Evolutionary conservation across 2,329 filamentous ascomycete genomes (phyloP), one percentile per base, ranked within the genome.

Genomic region (Fusarium nisikadoi): DNA sequence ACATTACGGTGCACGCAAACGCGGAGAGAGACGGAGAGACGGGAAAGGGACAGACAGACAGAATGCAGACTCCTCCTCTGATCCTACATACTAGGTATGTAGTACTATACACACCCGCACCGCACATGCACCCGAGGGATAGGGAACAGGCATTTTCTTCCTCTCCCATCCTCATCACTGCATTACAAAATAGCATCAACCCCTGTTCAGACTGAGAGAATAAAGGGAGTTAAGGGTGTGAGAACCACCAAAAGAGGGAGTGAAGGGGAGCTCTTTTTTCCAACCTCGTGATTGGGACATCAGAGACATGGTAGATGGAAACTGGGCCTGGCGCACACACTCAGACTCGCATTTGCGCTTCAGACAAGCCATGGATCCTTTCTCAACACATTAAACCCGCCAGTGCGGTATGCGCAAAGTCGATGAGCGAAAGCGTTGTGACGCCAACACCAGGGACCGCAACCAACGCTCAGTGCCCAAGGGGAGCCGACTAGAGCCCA

Each of bases 251-350:
- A 60, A 60, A 60, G 38, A 60, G 55, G 65, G 65, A 72, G 69
- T 70, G 60, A 72, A 65, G 59, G 41, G 41, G n/a, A 43, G 46
- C 43, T 46, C 39, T 62, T 50, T 50, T 52, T 56, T 50, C 23
- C 45, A 53, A 50, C 52, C 55, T 63, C 70, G 46, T 73, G 71
- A 73, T 73, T 73, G 71, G 71, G 53, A 70, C 54, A 74, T 73
- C 63, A 68, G 65, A 68, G 62, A 75, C 67, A 63, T 60, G 58
- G 65, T 70, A 76, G 72, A 76, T 73, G 70, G 70, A 64, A 76
- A 76, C 59, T 70, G 74, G 67, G 67, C 70, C 70, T 68, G 66
- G 63, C 72, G 65, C 72, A 76, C 74, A 76, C 70, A 76, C 67
- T 73, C 67, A 73, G 57, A 68, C 71, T 73, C 62, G 71, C 70